Percentiles rank a stretch among this genome's conserved stretches.
These are phyloP conservation scores for Geoglossum glabrum DNA, from an alignment of 495 filamentous ascomycete species.

Conservation along the genomic window DNA sequence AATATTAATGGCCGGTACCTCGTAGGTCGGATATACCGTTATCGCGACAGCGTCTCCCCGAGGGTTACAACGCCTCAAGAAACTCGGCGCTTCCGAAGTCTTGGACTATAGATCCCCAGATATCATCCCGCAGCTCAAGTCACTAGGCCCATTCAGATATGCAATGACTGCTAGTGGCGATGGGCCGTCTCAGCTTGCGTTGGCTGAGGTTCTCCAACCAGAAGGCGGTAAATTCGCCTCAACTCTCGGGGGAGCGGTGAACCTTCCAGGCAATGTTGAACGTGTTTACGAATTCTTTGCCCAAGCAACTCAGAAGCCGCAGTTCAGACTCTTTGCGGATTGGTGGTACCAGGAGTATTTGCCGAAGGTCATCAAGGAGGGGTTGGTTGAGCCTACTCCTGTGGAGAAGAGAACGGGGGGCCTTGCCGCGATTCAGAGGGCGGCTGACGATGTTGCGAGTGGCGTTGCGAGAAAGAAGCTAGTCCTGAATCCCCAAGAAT, in stretches of 20 bases:
- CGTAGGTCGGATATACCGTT: constrained; percentile 12
- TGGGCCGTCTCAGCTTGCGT: constrained; percentile 6
- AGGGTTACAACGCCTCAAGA: constrained; percentile 8
- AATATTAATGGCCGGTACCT: constrained; percentile 4
- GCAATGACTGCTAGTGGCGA: constrained; percentile 11
- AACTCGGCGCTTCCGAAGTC: constrained; percentile 10
- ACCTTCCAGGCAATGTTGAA: constrained; percentile 10
- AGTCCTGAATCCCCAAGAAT: background rate
- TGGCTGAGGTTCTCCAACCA: constrained; percentile 9
- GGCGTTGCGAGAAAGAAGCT: background rate
- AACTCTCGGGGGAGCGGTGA: constrained; percentile 7
- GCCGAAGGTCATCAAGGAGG: constrained; percentile 8
- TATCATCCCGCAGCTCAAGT: constrained; percentile 5
- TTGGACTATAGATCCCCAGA: constrained; percentile 10
- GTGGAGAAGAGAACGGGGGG: background rate
- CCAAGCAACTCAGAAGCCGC: constrained; percentile 8
- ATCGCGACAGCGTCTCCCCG: constrained; percentile 10
- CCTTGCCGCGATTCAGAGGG: background rate
- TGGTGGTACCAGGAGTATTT: constrained; percentile 13
- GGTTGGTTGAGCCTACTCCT: constrained; percentile 7
- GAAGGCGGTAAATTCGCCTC: constrained; percentile 10
- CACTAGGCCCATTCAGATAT: constrained; percentile 11
- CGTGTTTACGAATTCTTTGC: constrained; percentile 9
- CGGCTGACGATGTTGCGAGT: background rate
- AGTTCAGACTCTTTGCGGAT: constrained; percentile 5